Evolutionary conservation across 352 stramenopile genomes (phyloP), one percentile per base, ranked within the genome.

Genomic region (Hyaloperonospora brassicae): DNA sequence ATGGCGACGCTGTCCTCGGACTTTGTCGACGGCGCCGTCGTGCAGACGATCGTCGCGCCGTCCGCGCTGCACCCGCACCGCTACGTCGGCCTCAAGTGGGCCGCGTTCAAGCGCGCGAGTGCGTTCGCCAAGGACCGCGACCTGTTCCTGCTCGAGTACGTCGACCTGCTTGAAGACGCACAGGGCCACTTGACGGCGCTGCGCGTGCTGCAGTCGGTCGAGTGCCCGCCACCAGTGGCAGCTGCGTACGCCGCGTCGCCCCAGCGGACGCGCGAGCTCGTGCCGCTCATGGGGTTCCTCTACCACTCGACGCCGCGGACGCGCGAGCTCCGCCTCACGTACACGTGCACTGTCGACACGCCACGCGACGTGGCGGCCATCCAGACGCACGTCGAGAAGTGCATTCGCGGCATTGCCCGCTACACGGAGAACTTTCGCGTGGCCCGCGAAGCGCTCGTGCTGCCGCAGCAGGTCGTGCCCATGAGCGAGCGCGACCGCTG

Each of bases 321-420:
- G 1, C 79, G 74, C n/a, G 80, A 93, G 61, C 66, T 93, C 23
- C 79, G 78, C 38, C 79, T 93, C 73, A 91, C 80, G 21, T 93
- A 93, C 66, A 89, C 80, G 45, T 91, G 83, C 70, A 89, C 86
- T 61, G 87, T 93, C 56, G 79, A 89, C 66, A 86, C 84, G 52
- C 17, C 17, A 17, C 17, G 17, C 17, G 89, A 90, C 47, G 79
- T 79, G 21, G 79, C 76, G 47, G 79, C 78, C 24, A 91, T 93
- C 51, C 84, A 91, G 61, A 89, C 84, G 13, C 84, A 93, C 52
- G 84, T 93, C 0, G 81, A 91, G 51, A 93, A 91, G 56, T 91
- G 81, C 50, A 77, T 93, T 55, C 88, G 74, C n/a, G 73, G 74
- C 39, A 90, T 88, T 24, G 69, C 89, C 60, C 89, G 89, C 66